Percentiles rank a stretch among this genome's conserved stretches.
Conservation (phyloP, 345 rosid species). For the Eutrema japonicum region DNA sequence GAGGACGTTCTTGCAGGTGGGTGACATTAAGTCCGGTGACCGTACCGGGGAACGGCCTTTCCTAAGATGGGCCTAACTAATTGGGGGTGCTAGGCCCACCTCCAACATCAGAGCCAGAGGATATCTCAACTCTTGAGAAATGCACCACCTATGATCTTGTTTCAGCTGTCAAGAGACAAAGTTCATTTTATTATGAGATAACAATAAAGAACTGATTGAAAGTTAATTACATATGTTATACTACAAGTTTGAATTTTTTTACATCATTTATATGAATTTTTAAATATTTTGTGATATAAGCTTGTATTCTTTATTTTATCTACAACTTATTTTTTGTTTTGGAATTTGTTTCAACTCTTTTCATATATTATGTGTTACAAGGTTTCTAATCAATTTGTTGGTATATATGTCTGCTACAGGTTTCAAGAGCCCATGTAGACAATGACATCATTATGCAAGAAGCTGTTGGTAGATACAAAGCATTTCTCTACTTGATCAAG, state of each 20-base stretch:
- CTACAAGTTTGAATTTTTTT: neutral
- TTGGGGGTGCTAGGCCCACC: no score
- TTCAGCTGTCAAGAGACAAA: constrained; percentile 83
- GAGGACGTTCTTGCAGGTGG: no score
- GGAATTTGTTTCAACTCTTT: neutral
- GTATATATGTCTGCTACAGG: constrained; percentile 67
- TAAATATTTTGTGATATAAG: constrained; percentile 48
- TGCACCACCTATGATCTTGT: constrained; percentile 70
- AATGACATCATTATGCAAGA: constrained; percentile 68
- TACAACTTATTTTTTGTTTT: neutral
- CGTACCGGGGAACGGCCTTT: no score
- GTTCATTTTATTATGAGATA: constrained; percentile 88
- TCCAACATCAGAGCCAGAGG: constrained; percentile 17
- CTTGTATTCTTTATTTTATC: neutral
- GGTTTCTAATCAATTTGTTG: constrained; percentile 57
- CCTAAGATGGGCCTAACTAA: no score
- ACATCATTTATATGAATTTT: neutral
- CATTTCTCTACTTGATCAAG: constrained; percentile 81
- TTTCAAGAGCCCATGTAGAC: constrained; percentile 64
- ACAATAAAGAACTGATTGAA: neutral
- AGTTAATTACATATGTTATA: neutral
- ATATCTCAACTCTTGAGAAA: constrained; percentile 51
- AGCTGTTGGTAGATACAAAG: constrained; percentile 89
- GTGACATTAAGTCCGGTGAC: no score
- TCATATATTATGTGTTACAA: neutral